phyloP scores from a whole-genome alignment of 257 asterid genomes.

The Fraxinus cuspidata region DNA sequence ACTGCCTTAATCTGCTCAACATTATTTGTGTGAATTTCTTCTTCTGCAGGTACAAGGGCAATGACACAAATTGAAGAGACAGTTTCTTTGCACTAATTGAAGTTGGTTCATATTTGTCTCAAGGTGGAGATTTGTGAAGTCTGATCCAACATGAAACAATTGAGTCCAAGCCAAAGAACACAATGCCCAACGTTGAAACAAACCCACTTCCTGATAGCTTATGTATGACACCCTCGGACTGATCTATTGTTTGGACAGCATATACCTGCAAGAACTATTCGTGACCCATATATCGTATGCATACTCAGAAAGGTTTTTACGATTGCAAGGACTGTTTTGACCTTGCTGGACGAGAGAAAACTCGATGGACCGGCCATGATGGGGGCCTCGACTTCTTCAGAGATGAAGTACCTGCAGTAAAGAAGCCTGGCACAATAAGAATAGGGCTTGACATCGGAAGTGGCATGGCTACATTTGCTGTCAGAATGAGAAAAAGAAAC shows the following conservation, averaged over 20 bases:
- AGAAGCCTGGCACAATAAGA: conserved; percentile 49
- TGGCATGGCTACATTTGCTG: conserved; percentile 76
- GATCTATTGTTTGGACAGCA: conserved; percentile 62
- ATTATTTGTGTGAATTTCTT: too few relatives aligned
- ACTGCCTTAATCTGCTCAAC: too few relatives aligned
- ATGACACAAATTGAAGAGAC: too few relatives aligned
- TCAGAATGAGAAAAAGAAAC: conserved; percentile 63
- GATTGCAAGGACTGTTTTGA: conserved; percentile 72
- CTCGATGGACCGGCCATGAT: conserved; percentile 37
- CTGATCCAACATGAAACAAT: too few relatives aligned
- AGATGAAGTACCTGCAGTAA: conserved; percentile 56
- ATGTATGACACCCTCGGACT: conserved; percentile 62
- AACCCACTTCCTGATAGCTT: conserved; percentile 51
- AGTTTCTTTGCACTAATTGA: too few relatives aligned
- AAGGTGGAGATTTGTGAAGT: too few relatives aligned
- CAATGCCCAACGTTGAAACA: conserved; percentile 39
- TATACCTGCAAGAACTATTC: conserved; percentile 56
- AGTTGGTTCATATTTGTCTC: too few relatives aligned
- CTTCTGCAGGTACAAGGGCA: too few relatives aligned
- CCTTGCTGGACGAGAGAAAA: conserved; percentile 51
- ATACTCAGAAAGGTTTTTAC: conserved; percentile 48
- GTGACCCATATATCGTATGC: conserved; percentile 46
- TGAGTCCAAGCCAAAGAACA: too few relatives aligned
- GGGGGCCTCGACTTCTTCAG: conserved; percentile 53
- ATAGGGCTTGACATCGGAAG: conserved; percentile 80